Conservation (phyloP, 2,329 filamentous ascomycete genomes). For the Dryadomyces sulphureus region DNA sequence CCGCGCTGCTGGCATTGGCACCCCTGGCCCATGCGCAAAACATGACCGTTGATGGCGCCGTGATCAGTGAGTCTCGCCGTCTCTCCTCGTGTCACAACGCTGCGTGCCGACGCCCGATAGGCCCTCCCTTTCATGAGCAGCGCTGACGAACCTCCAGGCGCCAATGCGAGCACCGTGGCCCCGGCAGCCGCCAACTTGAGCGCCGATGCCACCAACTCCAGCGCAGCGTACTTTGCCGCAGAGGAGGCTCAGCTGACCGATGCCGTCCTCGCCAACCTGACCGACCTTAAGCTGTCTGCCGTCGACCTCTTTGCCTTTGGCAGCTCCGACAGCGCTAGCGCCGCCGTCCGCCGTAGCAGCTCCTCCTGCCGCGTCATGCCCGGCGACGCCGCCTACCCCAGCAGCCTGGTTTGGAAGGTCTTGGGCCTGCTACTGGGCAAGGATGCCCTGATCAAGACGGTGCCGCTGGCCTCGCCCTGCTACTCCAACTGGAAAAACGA, state of each 20-base stretch:
- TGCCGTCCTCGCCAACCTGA: slow-evolving; percentile 8
- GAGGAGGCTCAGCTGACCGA: slow-evolving; percentile 12
- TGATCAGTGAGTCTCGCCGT: not conserved
- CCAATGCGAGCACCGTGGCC: slow-evolving; percentile 8
- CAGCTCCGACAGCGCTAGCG: not conserved
- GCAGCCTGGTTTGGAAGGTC: slow-evolving; percentile 24
- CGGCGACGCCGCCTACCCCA: slow-evolving; percentile 39
- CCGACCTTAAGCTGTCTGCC: not conserved
- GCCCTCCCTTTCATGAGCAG: not conserved
- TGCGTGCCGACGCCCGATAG: no score
- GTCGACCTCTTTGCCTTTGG: slow-evolving; percentile 9
- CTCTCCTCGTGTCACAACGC: no score
- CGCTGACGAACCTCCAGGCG: slow-evolving; percentile 4
- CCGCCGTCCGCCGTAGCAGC: not conserved
- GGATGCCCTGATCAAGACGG: slow-evolving; percentile 34
- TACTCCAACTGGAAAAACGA: slow-evolving; percentile 31
- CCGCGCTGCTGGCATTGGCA: not conserved
- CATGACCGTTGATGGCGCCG: not conserved
- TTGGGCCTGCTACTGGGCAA: slow-evolving; percentile 34
- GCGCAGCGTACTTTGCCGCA: slow-evolving; percentile 9
- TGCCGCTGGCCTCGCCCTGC: slow-evolving; percentile 37
- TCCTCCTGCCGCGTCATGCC: slow-evolving; percentile 19
- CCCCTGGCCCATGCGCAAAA: not conserved
- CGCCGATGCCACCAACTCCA: slow-evolving; percentile 1
- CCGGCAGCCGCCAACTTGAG: slow-evolving; percentile 5